phyloP scores from a whole-genome alignment of 148 eudicot genomes.

The Oxyria digyna region DNA sequence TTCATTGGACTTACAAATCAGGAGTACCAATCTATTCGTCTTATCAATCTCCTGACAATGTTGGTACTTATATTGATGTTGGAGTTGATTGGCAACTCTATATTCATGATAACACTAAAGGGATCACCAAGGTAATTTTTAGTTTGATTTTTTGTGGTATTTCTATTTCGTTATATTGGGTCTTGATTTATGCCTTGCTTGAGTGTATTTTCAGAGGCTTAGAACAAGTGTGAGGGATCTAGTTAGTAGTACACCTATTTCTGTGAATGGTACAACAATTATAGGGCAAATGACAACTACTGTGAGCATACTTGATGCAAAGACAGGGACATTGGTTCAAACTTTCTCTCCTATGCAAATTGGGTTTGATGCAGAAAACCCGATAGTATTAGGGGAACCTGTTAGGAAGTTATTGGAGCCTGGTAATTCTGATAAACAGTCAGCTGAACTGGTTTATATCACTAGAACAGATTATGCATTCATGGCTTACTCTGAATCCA shows the following conservation, averaged over 20 bases:
- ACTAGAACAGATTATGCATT: slow-evolving; percentile 10
- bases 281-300: slow-evolving; percentile 6
- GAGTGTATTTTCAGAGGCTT: slow-evolving; percentile 4
- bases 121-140: not conserved
- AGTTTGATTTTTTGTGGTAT: not conserved
- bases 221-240: not conserved
- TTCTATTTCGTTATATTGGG: not conserved
- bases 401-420: not conserved
- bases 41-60: not conserved
- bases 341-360: slow-evolving; percentile 5
- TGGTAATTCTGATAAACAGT: not conserved
- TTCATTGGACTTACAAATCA: slow-evolving; percentile 5
- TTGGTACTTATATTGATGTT: slow-evolving; percentile 5
- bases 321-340: not conserved
- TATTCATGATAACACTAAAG: not conserved
- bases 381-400: not conserved
- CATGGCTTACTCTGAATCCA: slow-evolving; percentile 6
- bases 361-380: not conserved
- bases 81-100: slow-evolving; percentile 7
- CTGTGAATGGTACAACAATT: not conserved
- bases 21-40: slow-evolving; percentile 7
- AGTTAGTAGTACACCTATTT: not conserved
- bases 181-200: not conserved
- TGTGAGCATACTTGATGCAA: not conserved
- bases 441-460: slow-evolving; percentile 3